A percentile compares a stretch with the other conserved stretches of the same genome.
Conservation (phyloP, 1,284 basidiomycete genomes). For the Hypsizygus ulmarius region DNA sequence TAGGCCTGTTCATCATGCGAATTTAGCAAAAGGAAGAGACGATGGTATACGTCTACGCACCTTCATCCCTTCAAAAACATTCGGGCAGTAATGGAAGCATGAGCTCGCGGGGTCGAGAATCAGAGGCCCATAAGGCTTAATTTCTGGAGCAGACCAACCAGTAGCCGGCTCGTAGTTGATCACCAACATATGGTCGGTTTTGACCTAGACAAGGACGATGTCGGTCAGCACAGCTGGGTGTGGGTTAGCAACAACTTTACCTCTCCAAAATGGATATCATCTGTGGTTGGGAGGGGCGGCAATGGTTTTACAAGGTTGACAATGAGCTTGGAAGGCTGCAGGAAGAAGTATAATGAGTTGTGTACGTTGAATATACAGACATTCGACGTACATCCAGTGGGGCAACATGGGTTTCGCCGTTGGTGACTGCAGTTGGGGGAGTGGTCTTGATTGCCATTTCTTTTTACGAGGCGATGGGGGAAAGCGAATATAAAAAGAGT, state of each 20-base stretch:
- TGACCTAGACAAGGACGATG: slow-evolving; percentile 28
- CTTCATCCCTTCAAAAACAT: slow-evolving; percentile 90
- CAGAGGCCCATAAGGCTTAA: slow-evolving; percentile 76
- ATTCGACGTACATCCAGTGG: slow-evolving; percentile 14
- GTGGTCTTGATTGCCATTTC: slow-evolving; percentile 15
- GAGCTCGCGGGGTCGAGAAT: slow-evolving; percentile 72
- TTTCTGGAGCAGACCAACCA: slow-evolving; percentile 81
- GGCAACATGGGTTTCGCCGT: slow-evolving; percentile 6
- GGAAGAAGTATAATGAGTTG: background rate
- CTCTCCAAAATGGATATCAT: slow-evolving; percentile 38
- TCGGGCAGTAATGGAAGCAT: slow-evolving; percentile 75
- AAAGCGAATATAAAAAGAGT: background rate
- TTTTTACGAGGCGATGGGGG: background rate
- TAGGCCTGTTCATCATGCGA: slow-evolving; percentile 54
- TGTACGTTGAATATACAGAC: background rate
- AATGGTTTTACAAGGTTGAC: slow-evolving; percentile 34
- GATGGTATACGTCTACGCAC: slow-evolving; percentile 29
- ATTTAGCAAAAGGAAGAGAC: background rate
- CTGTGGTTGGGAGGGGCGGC: slow-evolving; percentile 33
- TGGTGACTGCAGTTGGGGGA: background rate
- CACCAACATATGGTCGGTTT: slow-evolving; percentile 82
- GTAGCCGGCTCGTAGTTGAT: slow-evolving; percentile 56
- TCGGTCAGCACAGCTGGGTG: background rate
- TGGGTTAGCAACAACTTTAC: slow-evolving; percentile 20
- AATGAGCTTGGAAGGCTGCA: slow-evolving; percentile 41